phyloP scores from a whole-genome alignment of 2,329 filamentous ascomycete genomes.

The Pseudocercospora cruenta region DNA sequence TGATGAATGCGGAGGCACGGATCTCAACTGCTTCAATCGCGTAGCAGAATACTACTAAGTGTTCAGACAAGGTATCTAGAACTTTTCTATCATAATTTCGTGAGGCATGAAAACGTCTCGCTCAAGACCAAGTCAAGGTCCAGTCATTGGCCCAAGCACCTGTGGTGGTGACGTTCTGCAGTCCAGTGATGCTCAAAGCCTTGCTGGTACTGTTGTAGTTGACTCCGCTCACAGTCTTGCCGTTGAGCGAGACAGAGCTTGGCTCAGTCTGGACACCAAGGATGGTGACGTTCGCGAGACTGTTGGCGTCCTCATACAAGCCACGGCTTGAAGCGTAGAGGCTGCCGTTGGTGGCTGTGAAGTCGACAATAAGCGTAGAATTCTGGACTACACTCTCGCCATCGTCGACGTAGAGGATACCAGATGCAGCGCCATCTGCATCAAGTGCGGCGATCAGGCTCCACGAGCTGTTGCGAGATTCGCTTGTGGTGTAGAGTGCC shows the following conservation, averaged over 20 bases:
- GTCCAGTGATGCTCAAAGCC: constrained; percentile 55
- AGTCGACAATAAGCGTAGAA: constrained; percentile 57
- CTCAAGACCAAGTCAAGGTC: constrained; percentile 57
- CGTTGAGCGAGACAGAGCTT: constrained; percentile 58
- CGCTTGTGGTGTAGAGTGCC: constrained; percentile 67
- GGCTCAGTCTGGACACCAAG: constrained; percentile 56
- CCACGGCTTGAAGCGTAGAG: constrained; percentile 57
- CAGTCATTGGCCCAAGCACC: constrained; percentile 64
- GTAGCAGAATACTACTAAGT: background rate
- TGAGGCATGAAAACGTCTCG: background rate
- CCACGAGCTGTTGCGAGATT: constrained; percentile 67
- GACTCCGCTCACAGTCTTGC: constrained; percentile 49
- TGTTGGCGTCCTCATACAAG: constrained; percentile 59
- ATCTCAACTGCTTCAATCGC: background rate
- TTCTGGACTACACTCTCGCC: constrained; percentile 67
- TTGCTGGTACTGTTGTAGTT: constrained; percentile 54
- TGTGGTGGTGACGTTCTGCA: constrained; percentile 52
- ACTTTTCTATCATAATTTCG: constrained; percentile 6
- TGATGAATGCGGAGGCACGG: background rate
- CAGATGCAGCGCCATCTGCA: constrained; percentile 58
- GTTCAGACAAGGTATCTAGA: background rate
- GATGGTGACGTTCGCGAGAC: constrained; percentile 65
- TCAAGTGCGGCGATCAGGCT: constrained; percentile 66
- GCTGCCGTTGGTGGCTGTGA: constrained; percentile 47
- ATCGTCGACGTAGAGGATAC: constrained; percentile 73